These are phyloP conservation scores for Podaxis carcinomalis DNA, from an alignment of 768 basidiomycete species.

Conservation along the genomic window DNA sequence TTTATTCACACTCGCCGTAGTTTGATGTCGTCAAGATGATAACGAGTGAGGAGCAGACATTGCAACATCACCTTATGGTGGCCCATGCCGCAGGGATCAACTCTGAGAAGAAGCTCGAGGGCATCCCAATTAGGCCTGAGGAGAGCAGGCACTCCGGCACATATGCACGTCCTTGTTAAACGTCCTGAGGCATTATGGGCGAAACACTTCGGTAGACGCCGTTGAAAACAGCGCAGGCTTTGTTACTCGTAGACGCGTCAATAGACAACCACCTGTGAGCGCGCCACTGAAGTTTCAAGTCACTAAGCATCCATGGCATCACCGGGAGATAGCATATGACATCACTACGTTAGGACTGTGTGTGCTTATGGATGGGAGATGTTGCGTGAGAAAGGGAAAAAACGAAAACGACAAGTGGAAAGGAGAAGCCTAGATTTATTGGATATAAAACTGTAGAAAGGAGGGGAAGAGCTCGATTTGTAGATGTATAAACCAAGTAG, in stretches of 20 bases:
- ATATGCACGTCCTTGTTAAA: slow-evolving; percentile 64
- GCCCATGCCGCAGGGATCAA: slow-evolving; percentile 19
- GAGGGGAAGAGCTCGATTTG: too few species aligned
- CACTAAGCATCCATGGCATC: neutral
- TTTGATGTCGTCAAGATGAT: slow-evolving; percentile 65
- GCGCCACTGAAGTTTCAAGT: slow-evolving; percentile 1
- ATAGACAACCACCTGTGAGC: slow-evolving; percentile 25
- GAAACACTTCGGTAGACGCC: neutral
- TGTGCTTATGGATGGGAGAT: too few species aligned
- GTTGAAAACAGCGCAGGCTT: too few species aligned
- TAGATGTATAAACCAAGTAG: too few species aligned
- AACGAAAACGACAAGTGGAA: too few species aligned
- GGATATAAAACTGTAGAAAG: too few species aligned
- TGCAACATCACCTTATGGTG: slow-evolving; percentile 32
- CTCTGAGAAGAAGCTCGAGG: slow-evolving; percentile 15
- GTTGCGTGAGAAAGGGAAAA: too few species aligned
- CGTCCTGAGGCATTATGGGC: neutral
- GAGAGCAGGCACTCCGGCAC: slow-evolving; percentile 53
- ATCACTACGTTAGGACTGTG: too few species aligned
- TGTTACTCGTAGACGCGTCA: slow-evolving; percentile 20
- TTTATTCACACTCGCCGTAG: slow-evolving; percentile 26
- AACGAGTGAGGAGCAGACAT: slow-evolving; percentile 40
- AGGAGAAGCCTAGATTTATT: too few species aligned
- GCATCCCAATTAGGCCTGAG: slow-evolving; percentile 21
- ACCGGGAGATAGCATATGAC: neutral